Percentiles rank a stretch among this genome's conserved stretches.
phyloP scores from a whole-genome alignment of 139 green algal species.

The Auxenochlorella protothecoides region DNA sequence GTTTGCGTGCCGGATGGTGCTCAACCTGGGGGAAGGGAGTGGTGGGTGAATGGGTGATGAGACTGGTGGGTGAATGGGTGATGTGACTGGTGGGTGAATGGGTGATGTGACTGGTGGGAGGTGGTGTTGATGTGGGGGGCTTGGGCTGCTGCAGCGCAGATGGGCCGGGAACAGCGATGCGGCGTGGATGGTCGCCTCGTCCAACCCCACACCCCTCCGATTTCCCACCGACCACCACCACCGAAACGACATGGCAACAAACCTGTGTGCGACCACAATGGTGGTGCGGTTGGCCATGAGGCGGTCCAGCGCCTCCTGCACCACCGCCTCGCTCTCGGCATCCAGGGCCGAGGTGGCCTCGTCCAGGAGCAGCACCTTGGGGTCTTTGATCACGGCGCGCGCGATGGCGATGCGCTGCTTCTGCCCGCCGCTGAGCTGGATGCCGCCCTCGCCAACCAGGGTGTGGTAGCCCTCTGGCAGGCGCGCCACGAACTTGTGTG shows the following conservation, averaged over 20 bases:
- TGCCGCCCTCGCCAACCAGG: constrained; percentile 35
- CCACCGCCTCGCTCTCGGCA: constrained; percentile 35
- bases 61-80: not conserved
- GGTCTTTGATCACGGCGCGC: constrained; percentile 46
- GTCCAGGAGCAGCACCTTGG: constrained; percentile 49
- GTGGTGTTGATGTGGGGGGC: not conserved
- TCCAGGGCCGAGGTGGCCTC: constrained; percentile 55
- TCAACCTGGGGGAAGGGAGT: constrained; percentile 27
- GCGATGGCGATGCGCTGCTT: constrained; percentile 76
- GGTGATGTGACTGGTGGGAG: not conserved
- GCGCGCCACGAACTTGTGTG: constrained; percentile 42
- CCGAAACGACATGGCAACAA: not conserved
- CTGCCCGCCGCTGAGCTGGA: constrained; percentile 58
- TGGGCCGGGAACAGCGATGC: too few species aligned
- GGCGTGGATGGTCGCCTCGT: too few species aligned
- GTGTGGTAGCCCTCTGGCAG: constrained; percentile 58
- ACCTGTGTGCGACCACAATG: constrained; percentile 75
- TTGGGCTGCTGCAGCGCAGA: too few species aligned
- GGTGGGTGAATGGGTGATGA: not conserved
- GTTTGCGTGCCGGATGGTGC: constrained; percentile 70
- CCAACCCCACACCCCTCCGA: too few species aligned
- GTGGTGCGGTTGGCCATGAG: constrained; percentile 67
- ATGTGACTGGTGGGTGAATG: not conserved
- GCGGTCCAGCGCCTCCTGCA: constrained; percentile 43
- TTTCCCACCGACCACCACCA: too few species aligned